Evolutionary conservation across 495 filamentous ascomycete species (phyloP), one percentile per base, ranked within the genome.

Genomic region (Trichocladium uniseriatum): DNA sequence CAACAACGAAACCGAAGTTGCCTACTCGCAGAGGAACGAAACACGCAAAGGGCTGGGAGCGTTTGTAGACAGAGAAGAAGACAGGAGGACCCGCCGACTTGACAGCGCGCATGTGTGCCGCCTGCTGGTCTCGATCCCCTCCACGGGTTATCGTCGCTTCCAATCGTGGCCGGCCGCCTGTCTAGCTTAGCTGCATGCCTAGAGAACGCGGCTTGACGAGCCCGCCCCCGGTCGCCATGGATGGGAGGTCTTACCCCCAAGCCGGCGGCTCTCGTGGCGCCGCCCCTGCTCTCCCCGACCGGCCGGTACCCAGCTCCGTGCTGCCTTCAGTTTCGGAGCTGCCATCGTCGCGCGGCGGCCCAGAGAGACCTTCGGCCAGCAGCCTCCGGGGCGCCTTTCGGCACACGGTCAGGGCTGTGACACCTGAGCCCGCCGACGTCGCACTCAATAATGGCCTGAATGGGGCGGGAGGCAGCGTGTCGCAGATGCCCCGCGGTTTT

Each of bases 351-450:
- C 52, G 55, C 14, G 51, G 47, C 45, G 21, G n/a, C n/a, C n/a
- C 53, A 27, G 59, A 63, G 34, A 54, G 54, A 20, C 22, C 51
- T 9, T 53, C 59, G 8, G 49, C 56, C 20, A 48, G 53, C 48
- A 63, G 54, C 45, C 53, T 63, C 10, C 61, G 65, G 21, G 35
- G 53, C 32, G 45, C 59, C 31, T 60, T 60, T 36, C 63, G 57
- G 45, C 59, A 39, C 45, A 75, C 69, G 3, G 71, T 77, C 41
- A 71, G 77, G 36, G 63, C 72, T 13, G 73, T 78, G 48, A 78
- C 78, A 51, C 76, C 78, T 45, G 79, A 82, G 34, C 67, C 58
- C 35, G 49, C 62, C 28, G 63, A 72, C 34, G 63, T 60, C 35
- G 51, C 55, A 53, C 44, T 50, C 24, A 49, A 56, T 22, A 49